A percentile compares a stretch with the other conserved stretches of the same genome.
Conservation (phyloP, 2,329 filamentous ascomycete species). For the Niveomyces coronatus region DNA sequence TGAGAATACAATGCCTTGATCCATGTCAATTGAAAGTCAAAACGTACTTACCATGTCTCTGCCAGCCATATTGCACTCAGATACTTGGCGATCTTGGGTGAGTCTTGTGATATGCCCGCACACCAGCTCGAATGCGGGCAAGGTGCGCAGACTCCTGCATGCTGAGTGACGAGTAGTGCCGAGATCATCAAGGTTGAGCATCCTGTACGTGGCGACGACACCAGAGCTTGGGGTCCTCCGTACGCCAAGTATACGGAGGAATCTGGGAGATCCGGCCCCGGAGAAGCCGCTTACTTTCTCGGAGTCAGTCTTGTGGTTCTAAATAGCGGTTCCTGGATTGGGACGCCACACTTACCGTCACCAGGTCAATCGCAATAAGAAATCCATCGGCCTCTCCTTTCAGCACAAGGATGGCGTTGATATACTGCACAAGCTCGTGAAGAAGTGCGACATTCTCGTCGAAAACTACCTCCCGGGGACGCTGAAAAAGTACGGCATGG, state of each 20-base stretch:
- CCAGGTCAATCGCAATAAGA: conserved; percentile 94
- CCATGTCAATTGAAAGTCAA: conserved; percentile 9
- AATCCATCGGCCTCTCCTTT: conserved; percentile 85
- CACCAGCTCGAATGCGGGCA: no score
- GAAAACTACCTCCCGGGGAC: conserved; percentile 93
- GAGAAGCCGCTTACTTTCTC: conserved; percentile 92
- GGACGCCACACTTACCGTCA: conserved; percentile 13
- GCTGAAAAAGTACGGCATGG: conserved; percentile 82
- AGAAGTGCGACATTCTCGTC: conserved; percentile 82
- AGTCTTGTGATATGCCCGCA: conserved; percentile 21
- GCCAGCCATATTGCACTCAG: conserved; percentile 90
- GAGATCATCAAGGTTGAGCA: conserved; percentile 98
- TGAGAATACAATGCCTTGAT: conserved; percentile 38
- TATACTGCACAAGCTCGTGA: conserved; percentile 75
- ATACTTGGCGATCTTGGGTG: conserved; percentile 95
- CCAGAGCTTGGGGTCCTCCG: conserved; percentile 89
- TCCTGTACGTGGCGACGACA: conserved; percentile 83
- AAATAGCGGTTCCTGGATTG: not conserved
- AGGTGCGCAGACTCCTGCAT: not conserved
- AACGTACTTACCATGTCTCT: not conserved
- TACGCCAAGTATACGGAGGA: conserved; percentile 68
- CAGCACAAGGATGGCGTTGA: conserved; percentile 73
- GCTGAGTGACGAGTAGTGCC: conserved; percentile 44
- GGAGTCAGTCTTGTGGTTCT: conserved; percentile 44
- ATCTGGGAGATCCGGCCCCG: conserved; percentile 54